phyloP scores from a whole-genome alignment of 176 grass and related monocot genomes.

The Melocanna baccifera region DNA sequence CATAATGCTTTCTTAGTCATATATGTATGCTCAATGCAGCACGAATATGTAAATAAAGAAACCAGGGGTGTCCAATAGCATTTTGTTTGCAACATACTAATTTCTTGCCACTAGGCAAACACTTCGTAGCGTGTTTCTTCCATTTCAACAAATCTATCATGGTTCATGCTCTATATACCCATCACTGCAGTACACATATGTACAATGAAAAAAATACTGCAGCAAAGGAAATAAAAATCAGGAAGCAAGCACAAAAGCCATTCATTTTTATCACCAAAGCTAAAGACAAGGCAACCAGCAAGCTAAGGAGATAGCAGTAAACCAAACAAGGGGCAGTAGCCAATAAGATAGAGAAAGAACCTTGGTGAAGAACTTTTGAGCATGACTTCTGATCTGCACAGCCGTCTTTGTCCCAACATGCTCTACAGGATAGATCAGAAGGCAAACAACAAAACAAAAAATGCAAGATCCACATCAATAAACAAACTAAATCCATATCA shows the following conservation, averaged over 20 bases:
- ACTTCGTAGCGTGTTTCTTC: background rate
- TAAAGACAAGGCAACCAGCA: conserved; percentile 5
- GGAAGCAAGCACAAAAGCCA: background rate
- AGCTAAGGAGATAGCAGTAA: conserved; percentile 6
- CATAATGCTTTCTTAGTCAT: background rate
- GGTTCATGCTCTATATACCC: conserved; percentile 5
- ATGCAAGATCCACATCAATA: conserved; percentile 36
- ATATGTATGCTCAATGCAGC: conserved; percentile 16
- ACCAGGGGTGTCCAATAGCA: background rate
- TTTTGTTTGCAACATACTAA: conserved; percentile 10
- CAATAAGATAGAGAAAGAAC: conserved; percentile 51
- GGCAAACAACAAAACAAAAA: conserved; percentile 23
- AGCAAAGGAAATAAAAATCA: conserved; percentile 11
- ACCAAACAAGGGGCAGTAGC: conserved; percentile 28
- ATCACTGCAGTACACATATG: background rate
- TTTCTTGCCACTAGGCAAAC: background rate
- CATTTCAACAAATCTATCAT: conserved; percentile 5
- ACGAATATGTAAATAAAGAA: conserved; percentile 1
- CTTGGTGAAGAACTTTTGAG: conserved; percentile 99
- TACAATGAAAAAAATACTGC: conserved; percentile 8
- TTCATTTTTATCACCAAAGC: conserved; percentile 13
- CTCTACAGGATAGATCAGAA: conserved; percentile 55
- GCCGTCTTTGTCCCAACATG: conserved; percentile 97
- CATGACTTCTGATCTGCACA: conserved; percentile 97
- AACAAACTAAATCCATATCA: conserved; percentile 15